phyloP scores from a whole-genome alignment of 179 eudicot genomes.

The Silene noctiflora region DNA sequence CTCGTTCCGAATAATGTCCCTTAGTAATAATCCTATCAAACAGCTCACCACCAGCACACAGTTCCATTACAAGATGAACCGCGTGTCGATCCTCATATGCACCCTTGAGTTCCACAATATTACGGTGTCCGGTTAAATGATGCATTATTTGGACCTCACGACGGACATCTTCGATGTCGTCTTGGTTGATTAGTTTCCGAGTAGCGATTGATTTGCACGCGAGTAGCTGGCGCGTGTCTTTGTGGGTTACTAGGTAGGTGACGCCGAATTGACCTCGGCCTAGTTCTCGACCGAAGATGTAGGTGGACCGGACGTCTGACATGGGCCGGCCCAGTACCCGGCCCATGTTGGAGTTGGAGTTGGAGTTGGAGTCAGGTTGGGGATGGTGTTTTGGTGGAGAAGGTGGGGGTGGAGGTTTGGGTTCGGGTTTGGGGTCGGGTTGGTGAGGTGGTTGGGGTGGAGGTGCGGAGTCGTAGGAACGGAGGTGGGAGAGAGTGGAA shows the following conservation, averaged over 20 bases:
- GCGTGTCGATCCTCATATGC: constrained; percentile 78
- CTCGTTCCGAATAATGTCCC: constrained; percentile 87
- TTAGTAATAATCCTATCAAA: constrained; percentile 84
- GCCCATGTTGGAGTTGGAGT: constrained; percentile 41
- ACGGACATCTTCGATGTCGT: constrained; percentile 74
- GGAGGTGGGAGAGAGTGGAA: constrained; percentile 32
- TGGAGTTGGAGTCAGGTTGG: constrained; percentile 23
- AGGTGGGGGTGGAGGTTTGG: constrained; percentile 10
- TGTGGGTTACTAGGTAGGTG: constrained; percentile 64
- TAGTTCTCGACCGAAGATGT: constrained; percentile 78
- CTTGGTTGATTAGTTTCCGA: constrained; percentile 55
- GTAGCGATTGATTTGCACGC: constrained; percentile 90
- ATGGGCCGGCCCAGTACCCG: constrained; percentile 80
- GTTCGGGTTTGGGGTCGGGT: constrained; percentile 11
- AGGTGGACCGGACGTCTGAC: constrained; percentile 60
- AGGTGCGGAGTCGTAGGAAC: constrained; percentile 22
- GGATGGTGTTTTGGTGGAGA: constrained; percentile 14
- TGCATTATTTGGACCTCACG: constrained; percentile 97
- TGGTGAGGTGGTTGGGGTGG: constrained; percentile 18
- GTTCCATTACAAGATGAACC: constrained; percentile 79
- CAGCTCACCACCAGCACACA: constrained; percentile 90
- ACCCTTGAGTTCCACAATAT: constrained; percentile 73
- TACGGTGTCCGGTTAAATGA: constrained; percentile 83
- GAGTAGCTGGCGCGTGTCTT: constrained; percentile 37
- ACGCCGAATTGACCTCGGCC: constrained; percentile 92